phyloP scores from a whole-genome alignment of 805 yeast genomes.

The Wickerhamiella cacticola region DNA sequence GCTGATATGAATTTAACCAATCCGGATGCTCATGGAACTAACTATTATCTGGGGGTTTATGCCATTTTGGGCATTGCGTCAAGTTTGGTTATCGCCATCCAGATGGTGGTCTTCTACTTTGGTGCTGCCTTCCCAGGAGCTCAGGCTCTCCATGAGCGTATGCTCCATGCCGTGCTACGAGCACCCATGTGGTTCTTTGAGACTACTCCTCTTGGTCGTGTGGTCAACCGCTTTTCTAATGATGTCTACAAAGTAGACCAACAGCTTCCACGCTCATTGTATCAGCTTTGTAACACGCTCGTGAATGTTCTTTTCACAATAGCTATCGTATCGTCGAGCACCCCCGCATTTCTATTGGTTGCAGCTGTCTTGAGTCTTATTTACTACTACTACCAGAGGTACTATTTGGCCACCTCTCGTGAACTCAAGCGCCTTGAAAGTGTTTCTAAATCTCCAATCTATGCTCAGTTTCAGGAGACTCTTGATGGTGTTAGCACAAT shows the following conservation, averaged over 20 bases:
- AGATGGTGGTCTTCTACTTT: conserved; percentile 39
- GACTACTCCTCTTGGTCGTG: conserved; percentile 88
- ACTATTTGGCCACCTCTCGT: conserved; percentile 57
- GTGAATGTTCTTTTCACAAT: conserved; percentile 47
- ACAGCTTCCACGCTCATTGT: conserved; percentile 33
- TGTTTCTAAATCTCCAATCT: conserved; percentile 61
- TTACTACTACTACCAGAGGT: conserved; percentile 59
- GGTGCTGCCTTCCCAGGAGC: conserved; percentile 62
- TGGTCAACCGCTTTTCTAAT: conserved; percentile 78
- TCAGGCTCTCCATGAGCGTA: conserved; percentile 49
- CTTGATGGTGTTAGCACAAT: conserved; percentile 67
- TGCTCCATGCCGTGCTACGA: conserved; percentile 61
- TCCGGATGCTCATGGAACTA: conserved; percentile 51
- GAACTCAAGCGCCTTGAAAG: conserved; percentile 67
- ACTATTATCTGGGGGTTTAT: conserved; percentile 62
- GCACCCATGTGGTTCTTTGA: conserved; percentile 95
- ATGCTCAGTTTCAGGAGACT: conserved; percentile 73
- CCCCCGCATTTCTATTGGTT: conserved; percentile 73
- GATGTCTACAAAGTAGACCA: conserved; percentile 86
- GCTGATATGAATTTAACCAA: conserved; percentile 68
- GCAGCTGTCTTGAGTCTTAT: conserved; percentile 55
- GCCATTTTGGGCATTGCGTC: conserved; percentile 60
- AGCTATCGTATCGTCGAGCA: conserved; percentile 66
- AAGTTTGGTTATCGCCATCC: conserved; percentile 41
- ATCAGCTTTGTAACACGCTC: conserved; percentile 30